Base-by-base conservation (phyloP, 1,284 basidiomycete species). In the Boletus nobilissimus region DNA sequence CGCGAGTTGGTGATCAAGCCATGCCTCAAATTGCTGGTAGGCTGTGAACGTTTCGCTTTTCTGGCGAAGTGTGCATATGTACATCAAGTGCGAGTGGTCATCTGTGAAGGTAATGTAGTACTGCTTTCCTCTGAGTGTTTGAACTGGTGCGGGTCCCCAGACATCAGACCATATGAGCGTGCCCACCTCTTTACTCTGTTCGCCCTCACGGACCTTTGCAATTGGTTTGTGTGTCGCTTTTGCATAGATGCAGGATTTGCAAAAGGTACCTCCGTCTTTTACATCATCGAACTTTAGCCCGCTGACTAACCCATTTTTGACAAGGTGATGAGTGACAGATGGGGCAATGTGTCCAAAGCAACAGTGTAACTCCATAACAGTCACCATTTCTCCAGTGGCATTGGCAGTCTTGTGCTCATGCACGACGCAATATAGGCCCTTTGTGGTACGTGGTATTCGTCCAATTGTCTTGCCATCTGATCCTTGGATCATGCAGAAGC, bases 271-370 rank as follows among this genome's bases (percentile, higher is more conserved):
- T 0, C 22, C 32, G 7, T 70, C 57, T 2, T 40, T 62, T 2
- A 3, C 6, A 3, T 48, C 22, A 11, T 63, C 32, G 4, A 72
- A 24, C 8, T 39, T 64, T 3, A 64, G 14, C 3, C 70, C 16
- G 1, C 24, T 46, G 3, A 72, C 51, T 5, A 78, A 9, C 3
- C 72, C 62, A 2, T 72, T 43, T 40, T 78, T 34, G 2, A 26
- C 46, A 4, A 76, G 72, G 0, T 7, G 5, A 0, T 14, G 3
- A 2, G 64, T 70, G 26, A 54, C 54, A 6, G 72, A 71, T 2
- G 66, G 84, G 2, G 85, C 81, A 11, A 89, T 87, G 67, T 89
- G 88, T 1, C 86, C 86, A 77, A 88, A 79, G 0, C 79, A 77
- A 4, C 78, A 78, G 66, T 89, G 87, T 1, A 88, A 70, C 39